Evolutionary conservation across 192 early-diverging fungal species (phyloP).

Genomic region (Rhizoclosmatium globosum): DNA sequence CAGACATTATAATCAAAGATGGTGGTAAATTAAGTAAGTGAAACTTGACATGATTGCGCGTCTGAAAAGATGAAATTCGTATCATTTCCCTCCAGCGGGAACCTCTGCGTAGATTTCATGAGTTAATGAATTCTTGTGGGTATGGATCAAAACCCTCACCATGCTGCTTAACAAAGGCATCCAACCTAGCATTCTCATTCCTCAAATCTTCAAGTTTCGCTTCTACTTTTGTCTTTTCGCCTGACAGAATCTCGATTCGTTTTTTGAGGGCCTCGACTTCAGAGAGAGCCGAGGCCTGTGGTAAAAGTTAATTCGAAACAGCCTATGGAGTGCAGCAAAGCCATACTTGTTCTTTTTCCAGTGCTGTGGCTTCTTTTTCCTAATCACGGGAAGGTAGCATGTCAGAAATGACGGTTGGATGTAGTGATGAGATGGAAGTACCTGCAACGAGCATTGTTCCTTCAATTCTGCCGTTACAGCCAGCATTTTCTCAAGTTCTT

Average conservation of each 20-base stretch:
- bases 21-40: too few species aligned
- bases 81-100: too few species aligned
- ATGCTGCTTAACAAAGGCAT: slow-evolving; percentile 36
- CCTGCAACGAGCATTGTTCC: slow-evolving; percentile 47
- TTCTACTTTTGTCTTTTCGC: slow-evolving; percentile 47
- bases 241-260: slow-evolving; percentile 40
- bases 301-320: not conserved
- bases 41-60: too few species aligned
- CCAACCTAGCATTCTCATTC: slow-evolving; percentile 49
- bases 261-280: slow-evolving; percentile 45
- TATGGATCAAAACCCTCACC: slow-evolving; percentile 8
- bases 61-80: too few species aligned
- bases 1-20: too few species aligned
- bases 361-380: slow-evolving; percentile 17
- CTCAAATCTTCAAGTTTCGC: slow-evolving; percentile 47
- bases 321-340: not conserved
- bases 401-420: not conserved
- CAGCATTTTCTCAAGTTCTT: slow-evolving; percentile 45
- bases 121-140: too few species aligned
- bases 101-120: too few species aligned
- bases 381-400: not conserved
- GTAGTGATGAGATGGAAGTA: not conserved
- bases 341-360: slow-evolving; percentile 26
- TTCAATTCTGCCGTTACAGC: slow-evolving; percentile 40
- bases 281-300: slow-evolving; percentile 41